A percentile compares a stretch with the other conserved stretches of the same genome.
Conservation (phyloP, 2,329 filamentous ascomycete genomes). For the Cadophora sp. region DNA sequence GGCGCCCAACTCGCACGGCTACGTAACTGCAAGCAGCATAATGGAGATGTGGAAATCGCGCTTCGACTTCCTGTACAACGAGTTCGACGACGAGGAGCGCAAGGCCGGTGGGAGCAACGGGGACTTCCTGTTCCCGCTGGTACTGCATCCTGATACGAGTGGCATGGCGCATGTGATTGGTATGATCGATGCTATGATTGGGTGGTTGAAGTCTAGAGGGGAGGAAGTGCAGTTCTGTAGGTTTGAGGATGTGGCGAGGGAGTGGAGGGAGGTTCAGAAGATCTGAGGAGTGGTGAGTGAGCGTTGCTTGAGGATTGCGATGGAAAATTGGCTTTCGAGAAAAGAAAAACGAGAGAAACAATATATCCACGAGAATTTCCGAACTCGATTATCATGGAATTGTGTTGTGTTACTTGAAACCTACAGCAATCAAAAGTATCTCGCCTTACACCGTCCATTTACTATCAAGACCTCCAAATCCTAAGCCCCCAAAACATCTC, state of each 20-base stretch:
- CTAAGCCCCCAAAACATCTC: background rate
- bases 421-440: no score
- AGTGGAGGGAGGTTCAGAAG: slow-evolving; percentile 32
- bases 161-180: slow-evolving; percentile 66
- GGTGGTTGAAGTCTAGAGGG: slow-evolving; percentile 55
- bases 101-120: slow-evolving; percentile 40
- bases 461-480: no score
- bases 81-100: slow-evolving; percentile 49
- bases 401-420: no score
- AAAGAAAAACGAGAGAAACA: no score
- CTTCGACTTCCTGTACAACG: slow-evolving; percentile 36
- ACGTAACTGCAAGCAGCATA: slow-evolving; percentile 54
- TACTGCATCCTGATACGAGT: slow-evolving; percentile 64
- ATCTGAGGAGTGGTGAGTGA: background rate
- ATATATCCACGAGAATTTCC: no score
- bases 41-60: slow-evolving; percentile 53
- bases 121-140: slow-evolving; percentile 56
- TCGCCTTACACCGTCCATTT: no score
- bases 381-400: no score
- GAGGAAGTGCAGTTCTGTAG: slow-evolving; percentile 54
- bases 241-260: slow-evolving; percentile 51
- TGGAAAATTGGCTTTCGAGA: no score
- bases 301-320: background rate
- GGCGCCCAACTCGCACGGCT: slow-evolving; percentile 54
- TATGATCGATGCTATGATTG: slow-evolving; percentile 51